Evolutionary conservation across 1,284 basidiomycete genomes (phyloP).

Genomic region (Naganishia albida): DNA sequence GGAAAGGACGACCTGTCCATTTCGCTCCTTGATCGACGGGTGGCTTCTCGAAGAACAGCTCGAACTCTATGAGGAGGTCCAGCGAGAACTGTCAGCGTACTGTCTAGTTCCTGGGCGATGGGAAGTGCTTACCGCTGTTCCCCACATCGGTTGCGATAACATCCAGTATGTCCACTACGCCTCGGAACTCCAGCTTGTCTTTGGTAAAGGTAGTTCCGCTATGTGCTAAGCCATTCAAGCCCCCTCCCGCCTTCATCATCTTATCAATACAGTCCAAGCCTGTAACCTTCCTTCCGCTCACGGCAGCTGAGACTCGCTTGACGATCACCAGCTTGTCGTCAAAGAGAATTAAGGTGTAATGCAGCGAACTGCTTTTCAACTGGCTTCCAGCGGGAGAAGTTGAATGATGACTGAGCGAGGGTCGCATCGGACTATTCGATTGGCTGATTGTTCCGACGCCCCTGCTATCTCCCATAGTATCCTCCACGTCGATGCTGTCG

Average conservation of each 20-base stretch:
- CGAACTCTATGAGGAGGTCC: constrained; percentile 67
- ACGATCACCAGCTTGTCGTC: constrained; percentile 91
- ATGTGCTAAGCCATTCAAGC: constrained; percentile 50
- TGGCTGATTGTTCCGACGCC: constrained; percentile 9
- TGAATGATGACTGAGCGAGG: constrained; percentile 28
- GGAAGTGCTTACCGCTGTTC: constrained; percentile 63
- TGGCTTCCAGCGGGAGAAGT: constrained; percentile 36
- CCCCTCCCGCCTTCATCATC: constrained; percentile 62
- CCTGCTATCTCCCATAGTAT: constrained; percentile 62
- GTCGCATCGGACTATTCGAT: constrained; percentile 5
- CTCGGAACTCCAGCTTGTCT: constrained; percentile 80
- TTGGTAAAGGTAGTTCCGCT: constrained; percentile 59
- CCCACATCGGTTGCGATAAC: constrained; percentile 80
- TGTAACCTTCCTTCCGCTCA: constrained; percentile 70
- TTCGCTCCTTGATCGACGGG: constrained; percentile 75
- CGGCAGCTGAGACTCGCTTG: constrained; percentile 76
- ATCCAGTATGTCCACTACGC: constrained; percentile 80
- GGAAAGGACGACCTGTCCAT: constrained; percentile 79
- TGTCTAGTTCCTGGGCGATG: constrained; percentile 10
- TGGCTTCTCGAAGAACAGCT: constrained; percentile 76
- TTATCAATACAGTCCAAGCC: constrained; percentile 84
- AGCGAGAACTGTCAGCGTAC: background rate
- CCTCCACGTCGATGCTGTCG: constrained; percentile 92
- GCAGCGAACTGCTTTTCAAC: constrained; percentile 57
- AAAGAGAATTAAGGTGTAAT: constrained; percentile 90